These are phyloP conservation scores for Fusarium guadeloupense DNA, from an alignment of 2,329 filamentous ascomycete species.

Conservation along the genomic window DNA sequence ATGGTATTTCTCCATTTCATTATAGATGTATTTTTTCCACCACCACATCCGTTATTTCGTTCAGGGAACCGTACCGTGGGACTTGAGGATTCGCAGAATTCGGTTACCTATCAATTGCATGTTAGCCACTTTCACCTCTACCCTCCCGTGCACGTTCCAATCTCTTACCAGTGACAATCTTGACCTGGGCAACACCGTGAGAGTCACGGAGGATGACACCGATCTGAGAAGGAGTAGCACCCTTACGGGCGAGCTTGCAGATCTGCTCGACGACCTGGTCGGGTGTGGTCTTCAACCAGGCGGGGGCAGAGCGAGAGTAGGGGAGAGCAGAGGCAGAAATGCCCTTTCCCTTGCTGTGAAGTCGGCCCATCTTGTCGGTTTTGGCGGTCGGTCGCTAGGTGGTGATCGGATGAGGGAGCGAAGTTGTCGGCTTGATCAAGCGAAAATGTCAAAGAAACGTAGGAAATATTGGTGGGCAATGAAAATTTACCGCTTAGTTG, in stretches of 20 bases:
- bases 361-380: constrained; percentile 85
- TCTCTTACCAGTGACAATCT: constrained; percentile 89
- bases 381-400: constrained; percentile 52
- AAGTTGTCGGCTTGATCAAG: constrained; percentile 40
- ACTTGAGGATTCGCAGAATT: constrained; percentile 99
- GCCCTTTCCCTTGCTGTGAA: constrained; percentile 99
- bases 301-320: constrained; percentile 91
- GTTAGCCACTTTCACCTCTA: constrained; percentile 49
- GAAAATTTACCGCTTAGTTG: constrained; percentile 57
- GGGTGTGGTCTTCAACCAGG: constrained; percentile 99
- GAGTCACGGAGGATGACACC: constrained; percentile 98
- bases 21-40: constrained; percentile 44
- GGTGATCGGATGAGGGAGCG: constrained; percentile 37
- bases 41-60: constrained; percentile 39
- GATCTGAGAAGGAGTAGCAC: constrained; percentile 97
- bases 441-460: not conserved
- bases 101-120: constrained; percentile 81
- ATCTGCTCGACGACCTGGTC: constrained; percentile 99
- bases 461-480: constrained; percentile 18
- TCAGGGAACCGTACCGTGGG: constrained; percentile 79
- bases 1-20: constrained; percentile 41
- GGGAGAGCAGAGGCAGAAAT: constrained; percentile 95
- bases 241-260: constrained; percentile 98
- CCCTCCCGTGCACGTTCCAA: not conserved
- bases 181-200: constrained; percentile 98